These are phyloP conservation scores for Cercospora canescens DNA, from an alignment of 2,329 filamentous ascomycete species.

Conservation along the genomic window DNA sequence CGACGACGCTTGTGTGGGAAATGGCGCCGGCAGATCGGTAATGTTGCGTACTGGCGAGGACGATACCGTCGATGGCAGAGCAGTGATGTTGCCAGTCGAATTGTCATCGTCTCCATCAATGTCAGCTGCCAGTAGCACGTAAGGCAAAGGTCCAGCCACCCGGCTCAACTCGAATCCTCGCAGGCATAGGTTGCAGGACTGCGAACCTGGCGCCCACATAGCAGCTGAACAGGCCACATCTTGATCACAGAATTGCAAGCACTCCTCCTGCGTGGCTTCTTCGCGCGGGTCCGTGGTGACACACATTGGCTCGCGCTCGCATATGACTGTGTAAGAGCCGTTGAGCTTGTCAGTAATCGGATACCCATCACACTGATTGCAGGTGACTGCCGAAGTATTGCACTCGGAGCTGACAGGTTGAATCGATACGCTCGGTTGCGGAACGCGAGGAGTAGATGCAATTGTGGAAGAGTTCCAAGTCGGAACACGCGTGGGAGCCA, in stretches of 20 bases:
- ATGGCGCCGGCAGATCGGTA: constrained; percentile 20
- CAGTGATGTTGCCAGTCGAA: constrained; percentile 1
- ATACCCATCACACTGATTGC: constrained; percentile 27
- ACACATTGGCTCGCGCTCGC: constrained; percentile 27
- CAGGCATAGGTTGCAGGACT: constrained; percentile 26
- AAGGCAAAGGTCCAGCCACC: constrained; percentile 11
- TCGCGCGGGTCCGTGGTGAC: constrained; percentile 17
- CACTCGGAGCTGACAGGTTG: constrained; percentile 21
- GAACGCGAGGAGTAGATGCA: background rate
- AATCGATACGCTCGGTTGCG: constrained; percentile 19
- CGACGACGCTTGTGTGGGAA: background rate
- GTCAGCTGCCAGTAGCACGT: constrained; percentile 23
- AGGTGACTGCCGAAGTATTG: constrained; percentile 20
- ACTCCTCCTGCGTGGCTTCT: constrained; percentile 22
- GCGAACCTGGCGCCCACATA: constrained; percentile 21
- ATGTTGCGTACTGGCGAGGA: constrained; percentile 14
- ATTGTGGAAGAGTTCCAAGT: constrained; percentile 9
- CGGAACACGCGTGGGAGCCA: background rate
- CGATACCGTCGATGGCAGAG: background rate
- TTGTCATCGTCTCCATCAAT: constrained; percentile 19
- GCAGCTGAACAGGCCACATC: constrained; percentile 28
- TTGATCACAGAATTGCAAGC: constrained; percentile 28
- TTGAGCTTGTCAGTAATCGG: constrained; percentile 27
- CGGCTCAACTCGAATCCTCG: constrained; percentile 22
- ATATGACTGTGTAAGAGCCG: constrained; percentile 27